Conservation (phyloP, 169 alveolate species). For the Cytauxzoon felis region DNA sequence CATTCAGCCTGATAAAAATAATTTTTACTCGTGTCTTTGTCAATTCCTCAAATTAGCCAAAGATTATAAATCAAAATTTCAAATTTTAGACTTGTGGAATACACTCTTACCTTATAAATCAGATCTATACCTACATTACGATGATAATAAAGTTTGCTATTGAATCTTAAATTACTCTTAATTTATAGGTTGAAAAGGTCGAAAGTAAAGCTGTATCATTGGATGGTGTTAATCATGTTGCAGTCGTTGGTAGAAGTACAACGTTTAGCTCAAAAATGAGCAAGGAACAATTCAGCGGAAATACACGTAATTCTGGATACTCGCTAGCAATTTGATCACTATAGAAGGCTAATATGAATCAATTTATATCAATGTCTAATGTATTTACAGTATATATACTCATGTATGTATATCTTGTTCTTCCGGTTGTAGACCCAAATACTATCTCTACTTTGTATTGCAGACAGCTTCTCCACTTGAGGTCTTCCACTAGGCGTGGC, state of each 20-base stretch:
- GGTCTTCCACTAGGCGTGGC: too few relatives aligned
- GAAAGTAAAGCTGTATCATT: slow-evolving; percentile 24
- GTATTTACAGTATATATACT: too few relatives aligned
- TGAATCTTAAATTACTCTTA: not conserved
- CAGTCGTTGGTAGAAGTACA: slow-evolving; percentile 51
- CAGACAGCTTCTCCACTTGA: too few relatives aligned
- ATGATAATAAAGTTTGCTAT: slow-evolving; percentile 36
- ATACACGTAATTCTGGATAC: slow-evolving; percentile 49
- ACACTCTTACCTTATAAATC: slow-evolving; percentile 46
- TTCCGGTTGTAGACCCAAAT: too few relatives aligned
- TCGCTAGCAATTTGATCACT: slow-evolving; percentile 22
- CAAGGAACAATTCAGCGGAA: slow-evolving; percentile 47
- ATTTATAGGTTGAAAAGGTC: slow-evolving; percentile 50
- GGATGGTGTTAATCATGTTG: slow-evolving; percentile 45
- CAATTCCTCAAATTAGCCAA: slow-evolving; percentile 56
- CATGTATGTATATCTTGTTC: too few relatives aligned
- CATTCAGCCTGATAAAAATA: slow-evolving; percentile 54
- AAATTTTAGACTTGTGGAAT: slow-evolving; percentile 50
- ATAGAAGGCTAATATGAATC: too few relatives aligned
- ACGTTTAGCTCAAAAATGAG: slow-evolving; percentile 44
- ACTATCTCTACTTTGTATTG: too few relatives aligned
- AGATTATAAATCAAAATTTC: slow-evolving; percentile 58
- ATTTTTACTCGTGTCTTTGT: slow-evolving; percentile 52
- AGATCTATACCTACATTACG: slow-evolving; percentile 55
- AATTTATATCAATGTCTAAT: too few relatives aligned